A percentile compares a stretch with the other conserved stretches of the same genome.
These are phyloP conservation scores for Phytophthora meadii DNA, from an alignment of 352 stramenopile genomes.

Conservation along the genomic window DNA sequence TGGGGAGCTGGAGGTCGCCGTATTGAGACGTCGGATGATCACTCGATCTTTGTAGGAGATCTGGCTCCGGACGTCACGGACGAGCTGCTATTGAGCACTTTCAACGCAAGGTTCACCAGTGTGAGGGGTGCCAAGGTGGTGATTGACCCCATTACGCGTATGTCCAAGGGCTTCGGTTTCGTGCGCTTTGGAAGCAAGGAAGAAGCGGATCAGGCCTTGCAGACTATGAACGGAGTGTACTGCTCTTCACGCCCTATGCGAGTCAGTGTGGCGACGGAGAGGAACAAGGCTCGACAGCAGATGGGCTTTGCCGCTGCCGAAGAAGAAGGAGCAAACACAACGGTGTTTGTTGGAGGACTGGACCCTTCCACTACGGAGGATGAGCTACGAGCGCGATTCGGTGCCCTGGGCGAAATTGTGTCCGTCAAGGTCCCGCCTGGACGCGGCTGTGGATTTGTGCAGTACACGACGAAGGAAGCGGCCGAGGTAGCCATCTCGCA, in stretches of 20 bases:
- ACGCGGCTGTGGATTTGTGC: constrained; percentile 92
- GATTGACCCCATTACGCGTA: constrained; percentile 88
- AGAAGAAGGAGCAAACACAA: constrained; percentile 86
- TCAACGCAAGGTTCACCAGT: constrained; percentile 79
- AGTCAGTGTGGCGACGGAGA: constrained; percentile 90
- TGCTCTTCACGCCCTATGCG: constrained; percentile 90
- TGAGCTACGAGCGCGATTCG: constrained; percentile 85
- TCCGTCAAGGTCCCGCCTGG: constrained; percentile 60
- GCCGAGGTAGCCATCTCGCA: constrained; percentile 89
- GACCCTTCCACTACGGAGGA: constrained; percentile 84
- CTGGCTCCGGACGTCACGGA: constrained; percentile 91
- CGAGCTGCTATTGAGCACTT: constrained; percentile 86
- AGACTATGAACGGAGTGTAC: constrained; percentile 92
- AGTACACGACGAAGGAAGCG: constrained; percentile 83
- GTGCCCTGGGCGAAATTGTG: constrained; percentile 76
- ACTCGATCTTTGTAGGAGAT: constrained; percentile 94
- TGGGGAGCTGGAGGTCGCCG: constrained; percentile 89
- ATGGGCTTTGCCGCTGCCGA: constrained; percentile 38
- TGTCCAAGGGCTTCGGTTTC: constrained; percentile 94
- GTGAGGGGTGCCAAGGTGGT: constrained; percentile 92
- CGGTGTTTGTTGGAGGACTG: constrained; percentile 92
- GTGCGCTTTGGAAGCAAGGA: constrained; percentile 90
- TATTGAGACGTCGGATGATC: constrained; percentile 85
- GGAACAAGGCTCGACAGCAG: constrained; percentile 56
- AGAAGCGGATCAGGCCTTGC: constrained; percentile 87